A percentile compares a stretch with the other conserved stretches of the same genome.
Evolutionary conservation across 108 stramenopile species (phyloP).

Genomic region (Conticribra guillardii): DNA sequence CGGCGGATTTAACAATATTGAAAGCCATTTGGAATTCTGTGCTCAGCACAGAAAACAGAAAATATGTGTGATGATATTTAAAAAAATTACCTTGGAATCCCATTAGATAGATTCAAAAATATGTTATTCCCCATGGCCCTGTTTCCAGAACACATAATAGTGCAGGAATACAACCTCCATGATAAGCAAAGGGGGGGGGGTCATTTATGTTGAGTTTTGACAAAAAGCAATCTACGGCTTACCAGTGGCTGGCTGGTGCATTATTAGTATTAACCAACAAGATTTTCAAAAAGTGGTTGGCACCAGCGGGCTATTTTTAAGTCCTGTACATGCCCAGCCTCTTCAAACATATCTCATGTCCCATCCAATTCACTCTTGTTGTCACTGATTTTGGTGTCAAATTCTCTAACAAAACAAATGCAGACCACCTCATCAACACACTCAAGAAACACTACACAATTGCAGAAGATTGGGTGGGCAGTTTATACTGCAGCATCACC

Average conservation of each 20-base stretch:
- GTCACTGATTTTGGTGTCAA: conserved; percentile 60
- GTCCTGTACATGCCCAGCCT: conserved; percentile 49
- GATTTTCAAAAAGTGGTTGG: conserved; percentile 18
- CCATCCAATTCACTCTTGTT: conserved; percentile 45
- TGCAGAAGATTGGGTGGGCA: conserved; percentile 12
- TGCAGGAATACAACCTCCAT: conserved; percentile 17
- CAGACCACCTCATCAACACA: conserved; percentile 9
- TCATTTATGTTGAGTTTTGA: conserved; percentile 15
- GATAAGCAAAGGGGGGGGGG: background rate
- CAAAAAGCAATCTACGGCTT: conserved; percentile 52
- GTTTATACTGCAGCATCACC: conserved; percentile 5
- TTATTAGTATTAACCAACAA: conserved; percentile 42
- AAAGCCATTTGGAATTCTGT: conserved; percentile 38
- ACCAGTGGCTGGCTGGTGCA: conserved; percentile 54
- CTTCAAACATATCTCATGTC: conserved; percentile 34
- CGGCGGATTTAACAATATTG: conserved; percentile 17
- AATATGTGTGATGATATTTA: conserved; percentile 36
- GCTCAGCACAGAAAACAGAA: conserved; percentile 18
- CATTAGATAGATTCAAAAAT: conserved; percentile 39
- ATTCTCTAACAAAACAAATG: conserved; percentile 26
- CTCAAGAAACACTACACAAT: conserved; percentile 14
- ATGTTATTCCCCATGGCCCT: conserved; percentile 19
- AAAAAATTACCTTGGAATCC: conserved; percentile 46
- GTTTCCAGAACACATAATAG: background rate
- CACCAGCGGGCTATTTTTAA: conserved; percentile 29